Percentiles rank a stretch among this genome's conserved stretches.
phyloP scores from a whole-genome alignment of 1,284 basidiomycete genomes.

The Microbotryomycetes sp. region DNA sequence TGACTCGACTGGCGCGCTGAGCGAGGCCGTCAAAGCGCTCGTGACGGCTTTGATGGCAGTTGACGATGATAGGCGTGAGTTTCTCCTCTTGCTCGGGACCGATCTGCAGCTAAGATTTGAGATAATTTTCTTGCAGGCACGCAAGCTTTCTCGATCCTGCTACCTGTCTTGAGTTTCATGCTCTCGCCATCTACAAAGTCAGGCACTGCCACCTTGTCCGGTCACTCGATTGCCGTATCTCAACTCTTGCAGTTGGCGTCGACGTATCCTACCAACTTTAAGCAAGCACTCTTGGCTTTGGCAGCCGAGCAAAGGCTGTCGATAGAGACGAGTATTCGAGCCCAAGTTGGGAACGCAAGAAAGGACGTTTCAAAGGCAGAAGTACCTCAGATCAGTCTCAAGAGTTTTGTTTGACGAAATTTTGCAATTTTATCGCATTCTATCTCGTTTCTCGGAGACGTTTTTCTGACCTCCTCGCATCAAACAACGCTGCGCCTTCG shows the following conservation, averaged over 20 bases:
- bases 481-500: neutral
- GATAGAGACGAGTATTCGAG: constrained; percentile 69
- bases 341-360: constrained; percentile 1
- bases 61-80: constrained; percentile 58
- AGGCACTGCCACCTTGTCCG: constrained; percentile 40
- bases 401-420: constrained; percentile 8
- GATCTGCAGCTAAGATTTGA: neutral
- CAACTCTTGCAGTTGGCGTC: constrained; percentile 73
- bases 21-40: constrained; percentile 76
- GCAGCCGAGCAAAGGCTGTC: constrained; percentile 54
- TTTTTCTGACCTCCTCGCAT: neutral
- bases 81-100: neutral
- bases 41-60: constrained; percentile 56
- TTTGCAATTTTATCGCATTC: neutral
- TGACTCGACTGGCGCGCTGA: constrained; percentile 39
- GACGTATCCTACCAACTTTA: constrained; percentile 68
- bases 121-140: constrained; percentile 47
- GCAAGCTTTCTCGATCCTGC: constrained; percentile 62
- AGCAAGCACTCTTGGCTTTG: constrained; percentile 69
- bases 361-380: neutral
- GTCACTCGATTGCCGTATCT: constrained; percentile 59
- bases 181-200: constrained; percentile 53
- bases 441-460: neutral
- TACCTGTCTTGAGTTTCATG: constrained; percentile 70
- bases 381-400: constrained; percentile 18